Evolutionary conservation across 805 yeast species (phyloP).

Genomic region (Hanseniaspora occidentalis): DNA sequence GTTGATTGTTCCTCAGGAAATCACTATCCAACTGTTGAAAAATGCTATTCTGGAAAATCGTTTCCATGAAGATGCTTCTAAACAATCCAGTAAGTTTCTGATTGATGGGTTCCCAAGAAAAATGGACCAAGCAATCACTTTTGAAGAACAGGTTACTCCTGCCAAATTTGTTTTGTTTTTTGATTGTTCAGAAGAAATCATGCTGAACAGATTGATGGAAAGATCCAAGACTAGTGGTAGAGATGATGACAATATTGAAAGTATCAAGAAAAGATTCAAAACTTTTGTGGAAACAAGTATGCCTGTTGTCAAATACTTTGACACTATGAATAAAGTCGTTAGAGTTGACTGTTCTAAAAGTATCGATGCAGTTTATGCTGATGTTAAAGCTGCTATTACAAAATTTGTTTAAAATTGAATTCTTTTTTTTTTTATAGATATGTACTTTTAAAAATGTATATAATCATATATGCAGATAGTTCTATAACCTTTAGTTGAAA

Average conservation of each 20-base stretch:
- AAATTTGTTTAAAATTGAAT: conserved; percentile 20
- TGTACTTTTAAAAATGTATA: background rate
- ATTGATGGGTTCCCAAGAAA: conserved; percentile 96
- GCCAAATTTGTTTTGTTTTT: conserved; percentile 63
- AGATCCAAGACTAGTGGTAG: conserved; percentile 95
- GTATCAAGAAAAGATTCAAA: conserved; percentile 78
- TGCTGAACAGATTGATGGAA: conserved; percentile 74
- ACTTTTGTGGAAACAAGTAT: conserved; percentile 78
- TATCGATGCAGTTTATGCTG: conserved; percentile 61
- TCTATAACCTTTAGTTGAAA: no score
- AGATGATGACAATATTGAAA: conserved; percentile 82
- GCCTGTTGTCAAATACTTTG: conserved; percentile 87
- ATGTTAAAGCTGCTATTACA: conserved; percentile 56
- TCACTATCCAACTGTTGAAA: conserved; percentile 72
- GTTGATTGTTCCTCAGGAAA: conserved; percentile 80
- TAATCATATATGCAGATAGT: no score
- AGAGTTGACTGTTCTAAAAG: conserved; percentile 61
- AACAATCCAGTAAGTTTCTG: conserved; percentile 38
- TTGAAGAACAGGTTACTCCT: conserved; percentile 66
- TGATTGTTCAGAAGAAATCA: conserved; percentile 71
- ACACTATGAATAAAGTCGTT: conserved; percentile 60
- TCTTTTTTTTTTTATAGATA: background rate
- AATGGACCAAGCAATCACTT: conserved; percentile 96
- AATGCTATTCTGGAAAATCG: conserved; percentile 57
- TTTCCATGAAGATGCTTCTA: conserved; percentile 34